Evolutionary conservation across 2,329 filamentous ascomycete species (phyloP), one percentile per base, ranked within the genome.

Genomic region (Leptographium galeiforme): DNA sequence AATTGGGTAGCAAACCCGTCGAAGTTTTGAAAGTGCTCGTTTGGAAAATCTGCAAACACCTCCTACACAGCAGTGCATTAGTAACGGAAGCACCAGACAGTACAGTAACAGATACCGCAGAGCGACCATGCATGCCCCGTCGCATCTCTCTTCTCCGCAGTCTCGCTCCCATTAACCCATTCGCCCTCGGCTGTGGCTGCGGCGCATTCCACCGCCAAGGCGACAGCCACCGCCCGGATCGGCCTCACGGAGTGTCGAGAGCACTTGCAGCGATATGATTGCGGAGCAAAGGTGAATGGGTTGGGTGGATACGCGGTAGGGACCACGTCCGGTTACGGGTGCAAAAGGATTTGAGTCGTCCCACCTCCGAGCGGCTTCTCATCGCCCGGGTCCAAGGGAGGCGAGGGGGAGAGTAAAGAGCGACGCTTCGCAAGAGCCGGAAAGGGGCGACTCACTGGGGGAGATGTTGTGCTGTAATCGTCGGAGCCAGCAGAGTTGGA

Each of bases 401-500:
- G 34, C 34, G 8, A 13, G 8, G 8, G 12, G 6, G 8, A 36
- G 4, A 8, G 8, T 36, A 36, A 36, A 36, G 34, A 36, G 8
- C 34, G 34, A 25, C 25, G 3, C 3, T 25, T 25, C 25, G 34
- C 34, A 13, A 36, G 4, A 36, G 34, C 6, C 34, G 33, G 25
- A 50, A 38, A 54, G 19, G 16, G 6, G 19, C 18, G 14, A 36
- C 55, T 67, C 68, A 80, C 77, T 63, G 76, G 72, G 61, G 77
- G 73, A 60, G 77, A 79, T 52, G 74, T 74, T 55, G 68, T 73
- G 62, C 67, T 71, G 66, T 75, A 79, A 53, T 79, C 76, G 54
- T 79, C 76, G 40, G 76, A 78, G 33, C 68, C 67, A 46, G 72
- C 72, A 53, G 76, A 77, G 60, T 75, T 75, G 54, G 76, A 75